Evolutionary conservation across 2,329 filamentous ascomycete genomes (phyloP), one percentile per base, ranked within the genome.

Genomic region (Calonectria pseudoturangicola): DNA sequence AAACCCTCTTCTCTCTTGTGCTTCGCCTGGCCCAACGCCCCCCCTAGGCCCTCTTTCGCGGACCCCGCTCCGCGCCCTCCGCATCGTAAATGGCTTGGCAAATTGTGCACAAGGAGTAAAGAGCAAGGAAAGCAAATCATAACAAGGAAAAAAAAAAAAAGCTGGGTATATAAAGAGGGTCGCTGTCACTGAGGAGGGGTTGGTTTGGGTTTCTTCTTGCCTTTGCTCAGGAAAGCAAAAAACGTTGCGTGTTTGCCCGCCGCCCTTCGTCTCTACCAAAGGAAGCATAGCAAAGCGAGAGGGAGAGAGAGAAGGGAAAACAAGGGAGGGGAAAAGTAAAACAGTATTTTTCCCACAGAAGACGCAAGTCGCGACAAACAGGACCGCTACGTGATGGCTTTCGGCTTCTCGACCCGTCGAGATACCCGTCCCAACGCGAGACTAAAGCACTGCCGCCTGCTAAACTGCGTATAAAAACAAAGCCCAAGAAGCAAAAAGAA

Each of bases 401-500:
- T 75, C 63, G 76, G 75, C 54, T 79, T 77, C 74, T 79, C 77
- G 62, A 75, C 64, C 74, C 73, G 51, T 76, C 77, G 69, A 76
- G 71, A 79, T 72, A 75, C 70, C 76, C 77, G 75, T 73, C 73
- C 76, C 75, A 72, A 73, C 71, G 77, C 74, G 73, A 76, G 75
- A 77, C 75, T 79, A 72, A 74, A 74, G 75, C 75, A 79, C 74
- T 79, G 77, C 77, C 77, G 78, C 54, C 73, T 79, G 64, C 75
- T 79, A 66, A 79, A 79, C 75, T 79, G 76, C 68, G 75, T 75
- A 69, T 79, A 68, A 70, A 58, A 33, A 43, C 21, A 21, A 21
- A 21, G 21, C 21, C 21, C 21, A 33, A 33, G 5, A 33, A 33
- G 30, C 30, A 70, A 58, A 33, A 43, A 60, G n/a, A 60, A 21